Base-by-base conservation (phyloP, 306 rosid genomes). In the Cotoneaster glaucophyllus region DNA sequence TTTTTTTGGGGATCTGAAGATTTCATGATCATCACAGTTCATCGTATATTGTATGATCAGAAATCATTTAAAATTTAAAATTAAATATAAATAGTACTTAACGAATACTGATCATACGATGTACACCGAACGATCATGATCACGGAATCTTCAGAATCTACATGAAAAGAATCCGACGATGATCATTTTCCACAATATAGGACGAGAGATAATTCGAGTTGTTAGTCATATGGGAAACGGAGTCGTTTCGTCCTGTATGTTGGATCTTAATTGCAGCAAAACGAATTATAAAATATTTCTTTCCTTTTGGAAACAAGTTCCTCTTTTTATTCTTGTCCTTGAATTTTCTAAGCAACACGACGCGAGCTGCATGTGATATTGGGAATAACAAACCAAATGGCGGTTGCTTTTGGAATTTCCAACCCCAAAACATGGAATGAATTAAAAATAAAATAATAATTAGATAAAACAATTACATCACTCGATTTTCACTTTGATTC, bases 361-460 rank as follows among this genome's bases (percentile, higher is more conserved):
- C 85, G 72, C 61, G 31, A 66, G 45, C 41, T 7, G 41, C 81
- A 81, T 77, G 78, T 77, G 81, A 64, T 3, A 6, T 8, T 45
- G 28, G 67, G 41, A 37, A 37, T 37, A 2, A 37, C 0, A 1
- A 37, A 37, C 41, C 41, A 37, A 64, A 56, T 71, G 81, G 69
- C 71, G 39, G n/a, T 59, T n/a, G 78, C 81, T 59, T 77, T 71
- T 53, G 9, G 26, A 48, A 48, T 15, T 48, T 48, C 54, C 6
- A 79, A 73, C 24, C 43, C 43, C 3, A 41, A 41, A 41, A 41
- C 3, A 41, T 41, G 12, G 44, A 41, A 41, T 2, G 11, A 67
- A 66, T 11, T 4, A 15, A 28, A 26, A 68, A 14, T n/a, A 44
- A 69, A 34, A 7, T 34, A 6, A 32, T 32, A 34, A 34, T 34